These are phyloP conservation scores for Naganishia liquefaciens DNA, from an alignment of 1,284 basidiomycete genomes.

Conservation along the genomic window DNA sequence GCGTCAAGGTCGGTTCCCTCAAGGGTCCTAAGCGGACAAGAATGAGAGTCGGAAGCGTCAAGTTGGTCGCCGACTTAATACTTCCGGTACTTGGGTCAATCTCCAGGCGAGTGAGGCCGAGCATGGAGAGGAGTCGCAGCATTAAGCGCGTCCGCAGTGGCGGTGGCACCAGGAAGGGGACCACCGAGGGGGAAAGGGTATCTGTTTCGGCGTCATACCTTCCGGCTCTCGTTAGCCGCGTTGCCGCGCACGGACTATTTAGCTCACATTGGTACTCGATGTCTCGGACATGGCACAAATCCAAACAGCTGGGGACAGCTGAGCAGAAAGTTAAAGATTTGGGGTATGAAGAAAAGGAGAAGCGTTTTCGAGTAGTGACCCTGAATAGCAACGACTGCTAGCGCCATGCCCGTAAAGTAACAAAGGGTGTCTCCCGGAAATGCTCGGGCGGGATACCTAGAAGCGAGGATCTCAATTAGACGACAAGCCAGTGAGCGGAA, in stretches of 20 bases:
- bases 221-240: background rate
- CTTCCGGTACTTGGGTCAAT: constrained; percentile 49
- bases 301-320: constrained; percentile 95
- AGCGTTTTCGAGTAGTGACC: constrained; percentile 98
- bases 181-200: constrained; percentile 71
- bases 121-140: constrained; percentile 62
- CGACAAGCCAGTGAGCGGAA: constrained; percentile 23
- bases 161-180: constrained; percentile 60
- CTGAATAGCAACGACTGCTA: constrained; percentile 91
- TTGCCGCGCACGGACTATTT: background rate
- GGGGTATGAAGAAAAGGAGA: constrained; percentile 93
- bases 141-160: constrained; percentile 60
- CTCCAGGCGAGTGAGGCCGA: constrained; percentile 70
- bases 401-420: constrained; percentile 97
- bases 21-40: constrained; percentile 76
- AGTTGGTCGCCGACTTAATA: constrained; percentile 73
- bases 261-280: constrained; percentile 80
- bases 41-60: constrained; percentile 83
- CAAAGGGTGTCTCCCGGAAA: constrained; percentile 98
- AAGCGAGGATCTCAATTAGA: background rate
- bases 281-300: constrained; percentile 87
- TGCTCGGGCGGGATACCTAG: constrained; percentile 90
- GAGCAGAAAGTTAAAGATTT: constrained; percentile 95
- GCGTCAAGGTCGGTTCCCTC: constrained; percentile 73
- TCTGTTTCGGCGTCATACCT: constrained; percentile 74